Evolutionary conservation across 2,329 filamentous ascomycete species (phyloP), one percentile per base, ranked within the genome.

Genomic region (Talaromyces sp.): DNA sequence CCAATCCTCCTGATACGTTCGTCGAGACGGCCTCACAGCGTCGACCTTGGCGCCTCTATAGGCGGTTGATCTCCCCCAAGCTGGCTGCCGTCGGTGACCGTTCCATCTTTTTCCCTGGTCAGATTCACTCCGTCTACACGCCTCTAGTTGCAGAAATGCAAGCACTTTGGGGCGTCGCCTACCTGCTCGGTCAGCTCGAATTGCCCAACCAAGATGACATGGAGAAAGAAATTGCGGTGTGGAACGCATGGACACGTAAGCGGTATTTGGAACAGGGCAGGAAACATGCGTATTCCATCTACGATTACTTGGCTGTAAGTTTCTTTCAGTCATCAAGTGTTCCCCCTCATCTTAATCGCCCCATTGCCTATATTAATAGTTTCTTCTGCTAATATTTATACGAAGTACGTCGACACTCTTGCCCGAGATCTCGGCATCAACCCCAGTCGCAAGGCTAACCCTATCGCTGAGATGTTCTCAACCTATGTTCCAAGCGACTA

Each of bases 401-500:
- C 17, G n/a, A 19, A 74, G 72, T 76, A 76, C 61, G 68, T 76
- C 61, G 75, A 77, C 63, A 72, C 65, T 27, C 64, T 77, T 10
- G 70, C 69, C 49, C 63, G 61, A 8, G 75, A 77, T 62, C 64
- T 77, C 51, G 73, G 73, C 2, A 38, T 77, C 11, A 68, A 72
- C 3, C 67, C 69, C 6, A 59, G 65, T 7, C 71, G 75, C 38
- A 76, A 77, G 65, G 68, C 69, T 5, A 76, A 76, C 62, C 58
- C 67, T 19, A 8, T 77, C 8, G 63, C 71, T 1, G 74, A 77
- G 62, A 56, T 73, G 27, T 70, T 76, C 53, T 66, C 68, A 19
- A 70, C 72, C 17, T 76, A 75, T 43, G 61, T 68, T 17, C 71
- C 75, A 15, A 27, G 64, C 13, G 73, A 76, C 61, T 75, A 73